Percentiles rank a stretch among this genome's conserved stretches.
These are phyloP conservation scores for Amanita pallidorosea DNA, from an alignment of 768 basidiomycete genomes.

Conservation along the genomic window DNA sequence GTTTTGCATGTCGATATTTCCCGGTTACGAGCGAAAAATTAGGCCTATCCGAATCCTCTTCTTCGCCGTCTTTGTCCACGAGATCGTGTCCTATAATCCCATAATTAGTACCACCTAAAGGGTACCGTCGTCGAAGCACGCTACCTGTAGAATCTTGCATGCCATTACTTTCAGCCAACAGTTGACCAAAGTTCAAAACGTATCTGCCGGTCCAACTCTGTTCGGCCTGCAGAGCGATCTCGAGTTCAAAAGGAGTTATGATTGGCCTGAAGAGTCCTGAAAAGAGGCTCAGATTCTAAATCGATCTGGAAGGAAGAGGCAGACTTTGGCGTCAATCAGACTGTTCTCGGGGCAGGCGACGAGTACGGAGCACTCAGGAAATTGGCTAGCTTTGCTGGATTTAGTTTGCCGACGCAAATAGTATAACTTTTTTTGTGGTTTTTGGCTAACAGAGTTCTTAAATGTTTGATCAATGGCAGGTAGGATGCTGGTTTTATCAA, in stretches of 20 bases:
- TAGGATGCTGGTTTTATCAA: slow-evolving; percentile 51
- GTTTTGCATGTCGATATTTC: slow-evolving; percentile 69
- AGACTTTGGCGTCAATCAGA: slow-evolving; percentile 58
- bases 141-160: background rate
- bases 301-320: background rate
- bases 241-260: slow-evolving; percentile 87
- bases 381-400: slow-evolving; percentile 90
- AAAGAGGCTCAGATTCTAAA: background rate
- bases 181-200: slow-evolving; percentile 62
- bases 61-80: slow-evolving; percentile 16
- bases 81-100: background rate
- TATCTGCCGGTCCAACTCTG: slow-evolving; percentile 71
- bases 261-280: slow-evolving; percentile 85
- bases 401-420: slow-evolving; percentile 89
- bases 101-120: background rate
- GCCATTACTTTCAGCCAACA: slow-evolving; percentile 28
- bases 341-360: slow-evolving; percentile 94
- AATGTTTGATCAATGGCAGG: slow-evolving; percentile 70
- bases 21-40: slow-evolving; percentile 83
- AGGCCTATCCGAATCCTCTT: slow-evolving; percentile 58
- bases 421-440: slow-evolving; percentile 89
- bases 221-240: slow-evolving; percentile 63
- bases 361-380: slow-evolving; percentile 93
- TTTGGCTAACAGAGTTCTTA: slow-evolving; percentile 58
- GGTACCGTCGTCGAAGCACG: background rate